Evolutionary conservation across 2,329 filamentous ascomycete genomes (phyloP).

Genomic region (Calonectria montana): DNA sequence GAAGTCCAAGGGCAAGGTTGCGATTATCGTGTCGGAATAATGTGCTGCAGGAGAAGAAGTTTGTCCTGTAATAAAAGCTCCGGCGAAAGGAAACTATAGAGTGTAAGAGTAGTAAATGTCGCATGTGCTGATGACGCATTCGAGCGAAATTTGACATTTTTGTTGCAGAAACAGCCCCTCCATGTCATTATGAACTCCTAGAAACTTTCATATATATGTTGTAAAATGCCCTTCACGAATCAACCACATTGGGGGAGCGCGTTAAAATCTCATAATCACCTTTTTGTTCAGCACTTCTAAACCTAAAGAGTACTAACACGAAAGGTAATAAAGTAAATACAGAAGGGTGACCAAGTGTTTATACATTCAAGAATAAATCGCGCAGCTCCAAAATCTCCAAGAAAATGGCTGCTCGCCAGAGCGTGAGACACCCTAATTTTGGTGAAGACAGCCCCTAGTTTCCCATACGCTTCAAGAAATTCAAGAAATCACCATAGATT

Average conservation of each 20-base stretch:
- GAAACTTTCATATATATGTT: no score
- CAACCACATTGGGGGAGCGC: not conserved
- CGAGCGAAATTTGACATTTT: no score
- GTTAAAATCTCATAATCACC: not conserved
- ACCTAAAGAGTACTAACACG: constrained; percentile 3
- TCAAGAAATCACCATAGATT: not conserved
- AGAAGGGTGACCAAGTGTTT: constrained; percentile 27
- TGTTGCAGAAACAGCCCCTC: no score
- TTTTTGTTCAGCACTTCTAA: constrained; percentile 28
- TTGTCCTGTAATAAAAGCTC: not conserved
- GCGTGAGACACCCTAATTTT: not conserved
- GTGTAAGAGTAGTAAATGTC: not conserved
- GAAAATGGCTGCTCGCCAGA: not conserved
- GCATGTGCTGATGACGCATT: no score
- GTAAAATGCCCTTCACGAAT: no score
- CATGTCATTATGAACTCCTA: no score
- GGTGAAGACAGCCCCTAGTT: not conserved
- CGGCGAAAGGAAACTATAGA: not conserved
- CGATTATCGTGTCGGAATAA: constrained; percentile 47
- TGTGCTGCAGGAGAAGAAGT: not conserved
- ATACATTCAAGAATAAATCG: constrained; percentile 23
- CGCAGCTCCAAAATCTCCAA: not conserved
- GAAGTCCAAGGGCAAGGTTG: constrained; percentile 52
- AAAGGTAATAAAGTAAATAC: constrained; percentile 26
- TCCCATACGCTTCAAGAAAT: not conserved